Evolutionary conservation across 2,329 filamentous ascomycete genomes (phyloP), one percentile per base, ranked within the genome.

Genomic region (Trichoderma koningii): DNA sequence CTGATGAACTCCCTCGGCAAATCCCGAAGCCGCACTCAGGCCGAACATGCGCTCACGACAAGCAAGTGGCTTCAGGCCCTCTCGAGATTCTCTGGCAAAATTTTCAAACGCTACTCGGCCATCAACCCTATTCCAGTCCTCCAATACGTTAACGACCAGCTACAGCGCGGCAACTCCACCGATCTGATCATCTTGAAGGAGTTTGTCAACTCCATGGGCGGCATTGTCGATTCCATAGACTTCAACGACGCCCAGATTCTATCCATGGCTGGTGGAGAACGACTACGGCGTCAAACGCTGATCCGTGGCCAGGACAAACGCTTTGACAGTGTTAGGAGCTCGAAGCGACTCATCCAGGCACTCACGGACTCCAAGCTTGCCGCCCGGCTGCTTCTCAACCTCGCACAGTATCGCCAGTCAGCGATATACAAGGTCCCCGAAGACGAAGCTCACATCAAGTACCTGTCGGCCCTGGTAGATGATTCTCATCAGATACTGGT

Each of bases 151-250:
- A 89, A 92, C 53, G 85, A 92, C 67, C 93, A 97, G 74, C 85
- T 99, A 5, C 85, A 88, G 56, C 85, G 84, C 56, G 90, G 93
- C 68, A 96, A 96, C 70, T 90, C 93, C 0, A 96, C 91, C 10
- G 93, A 98, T 75, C 82, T 99, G 41, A 92, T 97, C 68, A 91
- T 99, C 66, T 80, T 99, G 48, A 91, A 95, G 73, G 92, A 98
- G 73, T 85, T 99, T 66, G 90, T 98, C 59, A 87, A 88, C 42
- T 91, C 91, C 2, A 98, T 99, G 95, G 92, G 92, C 19, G 96
- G 96, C 52, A 93, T 99, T 66, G 89, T 94, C 14, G 88, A 93
- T 4, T 89, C 94, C 66, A 85, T 89, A 60, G 92, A 93, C 72
- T 94, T 97, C 72, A 97, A 92, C 34, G 94, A 99, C 70, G 81